Evolutionary conservation across 352 stramenopile genomes (phyloP), one percentile per base, ranked within the genome.

Genomic region (Aphanomyces cochlioides): DNA sequence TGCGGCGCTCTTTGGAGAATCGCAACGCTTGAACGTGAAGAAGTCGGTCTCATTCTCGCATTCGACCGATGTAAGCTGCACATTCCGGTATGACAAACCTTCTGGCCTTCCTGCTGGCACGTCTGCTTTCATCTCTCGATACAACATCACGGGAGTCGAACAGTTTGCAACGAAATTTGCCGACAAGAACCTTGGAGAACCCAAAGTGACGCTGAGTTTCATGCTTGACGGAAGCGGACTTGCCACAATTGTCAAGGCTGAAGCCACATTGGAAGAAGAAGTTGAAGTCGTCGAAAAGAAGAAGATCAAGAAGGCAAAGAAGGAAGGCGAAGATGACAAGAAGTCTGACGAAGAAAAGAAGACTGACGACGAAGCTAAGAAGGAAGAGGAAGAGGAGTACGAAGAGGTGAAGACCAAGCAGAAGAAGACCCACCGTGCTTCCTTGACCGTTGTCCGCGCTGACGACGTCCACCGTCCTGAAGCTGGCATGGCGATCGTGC

Each of bases 1-100:
- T 72, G 89, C 93, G 43, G 86, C 87, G 43, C 83, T 98, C 12
- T 98, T 98, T 74, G 94, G 94, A 43, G 77, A 90, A 28, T 73
- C 76, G 54, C 85, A 84, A 47, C 87, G 87, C 47, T 71, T 98
- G 58, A 90, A 93, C 56, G 77, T 91, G 3, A 97, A 96, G 74
- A 98, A 98, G 79, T 95, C 89, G 4, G 95, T 99, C 74, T 92
- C 92, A n/a, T 98, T 99, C 74, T 86, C 90, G 53, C 89, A 98
- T 73, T 90, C 95, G 63, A 79, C 84, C 47, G 92, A 98, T 75
- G 78, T 98, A 37, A 82, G 93, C 21, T 95, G 88, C 72, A 89
- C 88, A 41, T 88, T 98, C 56, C 87, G 91, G 43, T 98, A 98
- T 78, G 88, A 97, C 72, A 89, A 97, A 72, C 79, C 79, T 40